Conservation (phyloP, 2,329 filamentous ascomycete genomes). For the Ceratocystis albifundus region DNA sequence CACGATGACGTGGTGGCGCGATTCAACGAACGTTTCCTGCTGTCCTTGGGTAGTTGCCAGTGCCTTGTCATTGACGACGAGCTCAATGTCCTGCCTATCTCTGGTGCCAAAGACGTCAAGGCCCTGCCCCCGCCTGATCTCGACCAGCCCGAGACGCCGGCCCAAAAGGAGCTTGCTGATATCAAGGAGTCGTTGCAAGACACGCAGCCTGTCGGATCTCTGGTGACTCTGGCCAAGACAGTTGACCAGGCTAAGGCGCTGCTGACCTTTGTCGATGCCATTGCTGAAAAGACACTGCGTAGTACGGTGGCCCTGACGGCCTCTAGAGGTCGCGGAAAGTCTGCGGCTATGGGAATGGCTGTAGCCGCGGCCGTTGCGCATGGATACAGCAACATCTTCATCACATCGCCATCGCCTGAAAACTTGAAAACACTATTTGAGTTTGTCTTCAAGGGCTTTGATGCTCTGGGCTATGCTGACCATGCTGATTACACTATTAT, state of each 20-base stretch:
- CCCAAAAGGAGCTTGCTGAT: constrained; percentile 64
- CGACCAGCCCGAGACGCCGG: constrained; percentile 59
- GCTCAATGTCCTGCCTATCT: constrained; percentile 92
- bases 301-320: constrained; percentile 91
- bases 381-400: constrained; percentile 98
- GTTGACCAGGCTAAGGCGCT: constrained; percentile 93
- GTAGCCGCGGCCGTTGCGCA: constrained; percentile 89
- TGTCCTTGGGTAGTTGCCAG: constrained; percentile 90
- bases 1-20: constrained; percentile 88
- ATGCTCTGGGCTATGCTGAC: constrained; percentile 84
- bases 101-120: constrained; percentile 81
- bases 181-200: constrained; percentile 84
- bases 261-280: constrained; percentile 92
- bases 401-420: constrained; percentile 93
- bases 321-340: constrained; percentile 90
- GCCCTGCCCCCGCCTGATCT: constrained; percentile 64
- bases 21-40: constrained; percentile 95
- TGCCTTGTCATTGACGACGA: constrained; percentile 97
- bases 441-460: constrained; percentile 96
- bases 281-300: constrained; percentile 86
- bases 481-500: constrained; percentile 97
- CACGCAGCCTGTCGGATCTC: constrained; percentile 70
- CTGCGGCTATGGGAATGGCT: constrained; percentile 85
- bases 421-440: constrained; percentile 98
- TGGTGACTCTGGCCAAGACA: constrained; percentile 77